Percentiles rank a stretch among this genome's conserved stretches.
Evolutionary conservation across 108 stramenopile species (phyloP).

Genomic region (Stephanodiscus minutulus): DNA sequence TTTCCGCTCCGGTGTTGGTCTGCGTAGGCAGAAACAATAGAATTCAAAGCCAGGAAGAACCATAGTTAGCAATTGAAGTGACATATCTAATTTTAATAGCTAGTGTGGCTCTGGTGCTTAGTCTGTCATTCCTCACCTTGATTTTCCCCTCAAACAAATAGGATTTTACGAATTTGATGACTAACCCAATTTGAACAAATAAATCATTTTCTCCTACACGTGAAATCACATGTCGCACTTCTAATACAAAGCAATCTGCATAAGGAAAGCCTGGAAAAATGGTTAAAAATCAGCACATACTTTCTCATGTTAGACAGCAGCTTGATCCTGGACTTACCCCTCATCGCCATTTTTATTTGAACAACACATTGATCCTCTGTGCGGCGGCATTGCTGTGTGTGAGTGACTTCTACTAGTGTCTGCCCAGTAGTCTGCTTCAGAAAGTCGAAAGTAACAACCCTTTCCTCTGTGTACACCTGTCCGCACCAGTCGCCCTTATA

Average conservation of each 20-base stretch:
- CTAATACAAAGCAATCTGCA: constrained; percentile 74
- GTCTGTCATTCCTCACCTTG: constrained; percentile 36
- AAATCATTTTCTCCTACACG: constrained; percentile 53
- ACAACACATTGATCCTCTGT: constrained; percentile 64
- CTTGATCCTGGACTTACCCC: neutral
- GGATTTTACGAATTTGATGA: constrained; percentile 66
- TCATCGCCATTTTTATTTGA: constrained; percentile 58
- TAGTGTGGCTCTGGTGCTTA: no score
- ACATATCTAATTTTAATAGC: neutral
- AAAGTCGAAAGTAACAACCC: constrained; percentile 63
- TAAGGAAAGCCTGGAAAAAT: constrained; percentile 75
- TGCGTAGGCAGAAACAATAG: neutral
- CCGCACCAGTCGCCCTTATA: constrained; percentile 57
- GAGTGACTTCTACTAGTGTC: constrained; percentile 72
- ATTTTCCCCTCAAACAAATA: constrained; percentile 74
- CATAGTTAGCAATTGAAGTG: neutral
- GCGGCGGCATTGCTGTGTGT: constrained; percentile 65
- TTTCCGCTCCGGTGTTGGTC: constrained; percentile 34
- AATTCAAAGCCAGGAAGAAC: neutral
- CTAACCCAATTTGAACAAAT: constrained; percentile 64
- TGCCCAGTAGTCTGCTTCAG: constrained; percentile 76
- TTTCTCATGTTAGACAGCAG: no score
- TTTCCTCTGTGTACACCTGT: constrained; percentile 54
- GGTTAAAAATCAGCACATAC: no score
- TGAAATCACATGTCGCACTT: constrained; percentile 77